phyloP scores from a whole-genome alignment of 306 rosid genomes.

The Sesbania bispinosa region DNA sequence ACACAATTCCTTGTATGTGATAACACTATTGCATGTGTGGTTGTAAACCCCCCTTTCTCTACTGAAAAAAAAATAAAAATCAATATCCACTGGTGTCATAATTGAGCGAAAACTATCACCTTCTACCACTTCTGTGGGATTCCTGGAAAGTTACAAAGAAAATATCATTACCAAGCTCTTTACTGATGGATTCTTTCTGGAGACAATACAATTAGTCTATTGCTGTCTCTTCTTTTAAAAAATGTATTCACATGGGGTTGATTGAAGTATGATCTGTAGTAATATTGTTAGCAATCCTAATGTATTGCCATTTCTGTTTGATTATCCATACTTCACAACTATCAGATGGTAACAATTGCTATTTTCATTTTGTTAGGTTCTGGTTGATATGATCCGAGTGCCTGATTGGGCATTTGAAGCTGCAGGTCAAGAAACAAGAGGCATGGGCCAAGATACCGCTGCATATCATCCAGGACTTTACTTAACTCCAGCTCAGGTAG shows the following conservation, averaged over 20 bases:
- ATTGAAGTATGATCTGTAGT: constrained; percentile 9
- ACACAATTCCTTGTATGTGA: neutral
- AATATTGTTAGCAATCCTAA: constrained; percentile 42
- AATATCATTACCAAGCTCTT: too few species aligned
- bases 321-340: constrained; percentile 1
- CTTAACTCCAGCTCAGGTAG: constrained; percentile 96
- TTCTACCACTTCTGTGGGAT: neutral
- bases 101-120: neutral
- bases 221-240: neutral
- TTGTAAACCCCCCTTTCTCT: too few species aligned
- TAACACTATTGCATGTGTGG: neutral
- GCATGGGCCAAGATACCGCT: constrained; percentile 93
- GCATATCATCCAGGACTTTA: constrained; percentile 91
- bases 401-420: constrained; percentile 99
- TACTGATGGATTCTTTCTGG: neutral
- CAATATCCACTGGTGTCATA: neutral
- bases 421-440: constrained; percentile 94
- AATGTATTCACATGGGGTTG: neutral
- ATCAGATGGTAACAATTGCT: constrained; percentile 19
- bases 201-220: neutral
- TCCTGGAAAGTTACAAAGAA: neutral
- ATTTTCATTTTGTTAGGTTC: constrained; percentile 49
- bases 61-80: too few species aligned
- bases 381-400: constrained; percentile 95
- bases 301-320: constrained; percentile 6